Evolutionary conservation across 176 grass and related monocot genomes (phyloP), one percentile per base, ranked within the genome.

Genomic region (Oryza meridionalis): DNA sequence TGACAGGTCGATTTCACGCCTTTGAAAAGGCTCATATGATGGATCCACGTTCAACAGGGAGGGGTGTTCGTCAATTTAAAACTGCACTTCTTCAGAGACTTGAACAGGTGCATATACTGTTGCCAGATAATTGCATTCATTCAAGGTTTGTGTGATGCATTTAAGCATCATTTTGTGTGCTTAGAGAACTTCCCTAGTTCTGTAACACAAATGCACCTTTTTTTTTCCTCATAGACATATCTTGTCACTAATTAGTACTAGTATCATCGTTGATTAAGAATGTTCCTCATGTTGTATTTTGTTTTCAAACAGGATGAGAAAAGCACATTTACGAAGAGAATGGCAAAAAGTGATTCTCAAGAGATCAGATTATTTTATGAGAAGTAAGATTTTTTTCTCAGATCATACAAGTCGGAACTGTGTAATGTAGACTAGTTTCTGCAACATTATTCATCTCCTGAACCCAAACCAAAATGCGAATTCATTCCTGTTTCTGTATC

Each of bases 11-110:
- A 15, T 98, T 95, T 77, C 96, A 98, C 33, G 96, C 96, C 25
- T 98, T 98, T 85, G 96, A 93, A 79, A 98, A 95, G 77, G 82
- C 96, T 71, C 96, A 98, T 75, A 65, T 35, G 17, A 83, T 90
- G 89, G 96, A 95, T 80, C 87, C 83, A 21, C 68, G 77, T 44
- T 95, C 96, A 61, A 87, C 55, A 27, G 90, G 88, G 26, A 93
- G 96, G 79, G 93, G 96, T 70, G 91, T 98, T 66, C 82, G 93
- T 42, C 96, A 98, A 65, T 98, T 95, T 66, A 98, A 98, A 86
- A 95, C 92, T 70, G 40, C 84, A 78, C 96, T 98, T 91, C 87
- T 98, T 83, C 96, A 89, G 51, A 90, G 87, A 70, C 93, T 98
- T 80, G 91, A 98, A n/a, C 86, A 91, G 91, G 96, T 98, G 46